phyloP scores from a whole-genome alignment of 1,139 yeast genomes.

The Yamadazyma spencermartinsiae region DNA sequence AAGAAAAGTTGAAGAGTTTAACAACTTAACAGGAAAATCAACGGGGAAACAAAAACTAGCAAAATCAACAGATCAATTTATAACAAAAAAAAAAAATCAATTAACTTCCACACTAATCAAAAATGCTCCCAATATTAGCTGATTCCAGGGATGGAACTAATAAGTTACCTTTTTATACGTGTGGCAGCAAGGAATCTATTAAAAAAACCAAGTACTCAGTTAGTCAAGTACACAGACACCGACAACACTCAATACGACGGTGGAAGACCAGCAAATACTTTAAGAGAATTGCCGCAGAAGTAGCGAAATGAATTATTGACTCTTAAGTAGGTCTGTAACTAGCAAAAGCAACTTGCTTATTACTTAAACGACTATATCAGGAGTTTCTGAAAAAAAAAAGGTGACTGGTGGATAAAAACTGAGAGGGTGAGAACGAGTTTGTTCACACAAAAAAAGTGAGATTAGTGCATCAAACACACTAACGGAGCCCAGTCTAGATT shows the following conservation, averaged over 20 bases:
- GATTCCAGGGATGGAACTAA: background rate
- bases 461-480: slow-evolving; percentile 1
- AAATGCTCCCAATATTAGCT: too few relatives aligned
- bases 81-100: background rate
- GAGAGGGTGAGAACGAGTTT: slow-evolving; percentile 1
- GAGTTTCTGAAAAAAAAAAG: background rate
- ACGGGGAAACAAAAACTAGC: background rate
- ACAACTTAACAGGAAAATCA: background rate
- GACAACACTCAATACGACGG: background rate
- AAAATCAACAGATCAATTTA: background rate
- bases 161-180: background rate
- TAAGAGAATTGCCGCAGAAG: background rate
- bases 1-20: background rate
- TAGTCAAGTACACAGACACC: background rate
- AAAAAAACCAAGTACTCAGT: background rate
- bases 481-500: background rate
- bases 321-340: background rate
- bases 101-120: too few relatives aligned
- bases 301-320: background rate
- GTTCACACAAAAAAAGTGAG: background rate
- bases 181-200: background rate
- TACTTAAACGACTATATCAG: background rate
- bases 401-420: background rate
- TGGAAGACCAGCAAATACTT: background rate
- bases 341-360: background rate